Evolutionary conservation across 1,284 basidiomycete species (phyloP).

Genomic region (Earliella scabrosa): DNA sequence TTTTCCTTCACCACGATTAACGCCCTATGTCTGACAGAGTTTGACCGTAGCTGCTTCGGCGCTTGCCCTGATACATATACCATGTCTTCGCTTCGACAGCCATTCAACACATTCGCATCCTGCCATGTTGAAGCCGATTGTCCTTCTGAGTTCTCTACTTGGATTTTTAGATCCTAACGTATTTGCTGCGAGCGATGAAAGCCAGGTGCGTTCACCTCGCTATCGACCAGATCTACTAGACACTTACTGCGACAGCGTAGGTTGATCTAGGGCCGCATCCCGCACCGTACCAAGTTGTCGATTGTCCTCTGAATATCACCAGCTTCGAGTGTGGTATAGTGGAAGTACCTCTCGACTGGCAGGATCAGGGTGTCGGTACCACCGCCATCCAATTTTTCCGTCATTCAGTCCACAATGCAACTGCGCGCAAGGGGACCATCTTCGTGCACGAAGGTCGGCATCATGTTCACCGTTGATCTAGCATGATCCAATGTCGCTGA

Average conservation of each 20-base stretch:
- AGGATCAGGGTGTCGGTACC: slow-evolving; percentile 1
- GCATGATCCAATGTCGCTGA: not conserved
- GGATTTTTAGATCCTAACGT: too few species aligned
- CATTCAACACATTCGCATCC: too few species aligned
- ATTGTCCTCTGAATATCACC: not conserved
- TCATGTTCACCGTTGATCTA: not conserved
- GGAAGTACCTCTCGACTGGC: slow-evolving; percentile 12
- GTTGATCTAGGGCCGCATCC: not conserved
- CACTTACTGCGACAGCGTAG: too few species aligned
- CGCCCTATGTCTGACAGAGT: slow-evolving; percentile 38
- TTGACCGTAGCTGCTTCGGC: too few species aligned
- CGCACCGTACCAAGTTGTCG: not conserved
- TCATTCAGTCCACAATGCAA: not conserved
- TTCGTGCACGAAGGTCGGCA: slow-evolving; percentile 5
- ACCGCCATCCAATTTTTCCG: slow-evolving; percentile 1
- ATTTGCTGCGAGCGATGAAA: too few species aligned
- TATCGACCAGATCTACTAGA: too few species aligned
- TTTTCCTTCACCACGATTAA: too few species aligned
- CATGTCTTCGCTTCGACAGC: too few species aligned
- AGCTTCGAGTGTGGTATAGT: slow-evolving; percentile 4
- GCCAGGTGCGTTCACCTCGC: too few species aligned
- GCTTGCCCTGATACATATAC: too few species aligned
- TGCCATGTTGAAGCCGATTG: too few species aligned
- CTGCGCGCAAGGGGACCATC: not conserved
- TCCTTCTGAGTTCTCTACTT: too few species aligned